Base-by-base conservation (phyloP, 2,329 filamentous ascomycete genomes). In the Penicillium concentricum region DNA sequence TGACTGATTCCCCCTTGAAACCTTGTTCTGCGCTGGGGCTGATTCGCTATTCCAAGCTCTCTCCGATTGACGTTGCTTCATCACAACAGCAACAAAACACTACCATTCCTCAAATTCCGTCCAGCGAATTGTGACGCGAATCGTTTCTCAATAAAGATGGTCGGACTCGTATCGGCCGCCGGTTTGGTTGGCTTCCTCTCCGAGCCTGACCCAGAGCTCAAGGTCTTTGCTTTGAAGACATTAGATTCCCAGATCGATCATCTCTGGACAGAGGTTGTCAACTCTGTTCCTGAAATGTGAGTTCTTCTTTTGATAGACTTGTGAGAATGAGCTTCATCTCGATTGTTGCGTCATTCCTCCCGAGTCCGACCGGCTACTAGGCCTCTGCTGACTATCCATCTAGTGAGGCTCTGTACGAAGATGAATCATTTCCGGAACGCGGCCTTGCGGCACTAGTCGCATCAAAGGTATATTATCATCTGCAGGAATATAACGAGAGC, bases 401-500 rank as follows among this genome's bases (percentile, higher is more conserved):
- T 72, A 97, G 93, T 79, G 94, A 99, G 84, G 91, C 91, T 54
- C 86, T 99, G 49, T 99, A 96, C 78, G 94, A 99, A 83, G 93
- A 99, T 79, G 91, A 96, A 69, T 84, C 85, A 59, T 99, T 99
- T 71, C 90, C 92, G 47, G 90, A 99, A 76, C 91, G 93, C 70
- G 90, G 94, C 74, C 87, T 99, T 55, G 94, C 94, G 54, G 94
- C 94, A 52, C 84, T 99, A 48, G 92, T 99, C 53, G 89, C 96
- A 42, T 90, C 94, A 67, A 99, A 99, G 83, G 92, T 97, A 66
- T 99, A 97, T 81, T 99, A 97, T 74, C 94, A 99, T 74, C 87
- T 99, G 51, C 92, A 97, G 78, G 94, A 94, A 75, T 99, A 99
- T 81, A 94, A 97, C 74, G 94, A 99, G 80, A 97, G 93, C 77